Evolutionary conservation across 371 early-diverging fungal genomes (phyloP).

Genomic region (Thermomucor indicae-seudaticae): DNA sequence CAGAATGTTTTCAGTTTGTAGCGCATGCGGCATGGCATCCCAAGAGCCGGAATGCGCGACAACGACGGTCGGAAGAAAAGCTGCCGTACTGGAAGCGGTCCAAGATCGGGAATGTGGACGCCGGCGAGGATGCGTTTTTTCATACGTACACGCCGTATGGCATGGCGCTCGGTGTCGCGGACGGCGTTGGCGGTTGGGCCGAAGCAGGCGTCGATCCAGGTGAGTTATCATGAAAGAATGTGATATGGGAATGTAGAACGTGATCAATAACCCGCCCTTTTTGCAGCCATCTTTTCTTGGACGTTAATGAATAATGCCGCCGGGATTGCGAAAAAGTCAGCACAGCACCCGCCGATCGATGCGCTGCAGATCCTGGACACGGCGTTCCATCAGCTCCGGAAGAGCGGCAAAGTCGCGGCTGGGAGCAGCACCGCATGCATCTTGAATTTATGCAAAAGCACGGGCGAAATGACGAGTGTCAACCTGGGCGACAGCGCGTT

Average conservation of each 20-base stretch:
- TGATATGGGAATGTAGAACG: neutral
- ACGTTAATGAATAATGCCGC: constrained; percentile 71
- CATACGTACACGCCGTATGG: constrained; percentile 55
- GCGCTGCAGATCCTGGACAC: constrained; percentile 58
- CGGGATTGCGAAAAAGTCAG: constrained; percentile 40
- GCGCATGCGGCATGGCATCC: constrained; percentile 49
- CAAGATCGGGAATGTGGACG: constrained; percentile 60
- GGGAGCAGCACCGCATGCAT: constrained; percentile 72
- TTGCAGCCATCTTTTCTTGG: constrained; percentile 63
- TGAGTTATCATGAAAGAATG: too few species aligned
- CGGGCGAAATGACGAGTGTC: constrained; percentile 58
- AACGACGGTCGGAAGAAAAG: constrained; percentile 16
- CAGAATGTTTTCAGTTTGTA: constrained; percentile 31
- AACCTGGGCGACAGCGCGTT: constrained; percentile 68
- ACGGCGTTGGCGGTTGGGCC: constrained; percentile 73
- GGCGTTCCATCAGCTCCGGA: constrained; percentile 53
- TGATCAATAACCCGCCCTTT: constrained; percentile 1
- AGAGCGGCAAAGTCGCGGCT: constrained; percentile 58
- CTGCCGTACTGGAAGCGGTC: constrained; percentile 45
- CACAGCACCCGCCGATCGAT: constrained; percentile 27
- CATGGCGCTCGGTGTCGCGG: constrained; percentile 62
- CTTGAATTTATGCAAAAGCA: constrained; percentile 55
- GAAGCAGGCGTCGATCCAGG: constrained; percentile 50
- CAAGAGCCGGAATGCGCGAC: constrained; percentile 26
- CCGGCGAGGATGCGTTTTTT: constrained; percentile 72